A percentile compares a stretch with the other conserved stretches of the same genome.
These are phyloP conservation scores for Vitis hybrid DNA, from an alignment of 177 flowering plant species.

Conservation along the genomic window DNA sequence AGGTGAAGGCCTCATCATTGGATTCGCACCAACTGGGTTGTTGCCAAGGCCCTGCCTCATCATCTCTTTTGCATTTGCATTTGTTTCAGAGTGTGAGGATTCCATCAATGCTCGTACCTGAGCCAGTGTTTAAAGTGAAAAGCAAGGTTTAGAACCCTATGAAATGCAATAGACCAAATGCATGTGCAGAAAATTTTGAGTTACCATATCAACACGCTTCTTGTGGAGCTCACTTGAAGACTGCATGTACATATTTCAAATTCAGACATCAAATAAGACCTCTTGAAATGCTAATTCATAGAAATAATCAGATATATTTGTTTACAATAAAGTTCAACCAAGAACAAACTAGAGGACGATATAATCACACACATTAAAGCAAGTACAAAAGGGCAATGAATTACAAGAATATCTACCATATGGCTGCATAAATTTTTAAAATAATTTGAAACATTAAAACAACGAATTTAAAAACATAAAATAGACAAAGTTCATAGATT, in stretches of 20 bases:
- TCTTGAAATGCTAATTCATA: not conserved
- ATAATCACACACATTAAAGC: not conserved
- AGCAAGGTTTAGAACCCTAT: slow-evolving; percentile 6
- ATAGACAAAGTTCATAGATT: no score
- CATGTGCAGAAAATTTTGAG: not conserved
- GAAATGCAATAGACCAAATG: not conserved
- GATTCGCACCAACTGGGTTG: slow-evolving; percentile 46
- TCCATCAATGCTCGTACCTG: slow-evolving; percentile 70
- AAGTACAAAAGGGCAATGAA: no score
- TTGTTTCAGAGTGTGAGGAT: slow-evolving; percentile 47
- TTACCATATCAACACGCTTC: slow-evolving; percentile 76
- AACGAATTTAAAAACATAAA: no score
- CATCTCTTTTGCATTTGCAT: slow-evolving; percentile 40
- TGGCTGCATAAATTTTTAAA: not conserved
- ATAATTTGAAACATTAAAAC: no score
- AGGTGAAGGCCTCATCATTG: slow-evolving; percentile 52
- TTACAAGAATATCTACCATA: not conserved
- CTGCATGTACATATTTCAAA: slow-evolving; percentile 44
- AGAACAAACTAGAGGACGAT: not conserved
- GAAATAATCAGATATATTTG: not conserved
- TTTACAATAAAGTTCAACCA: not conserved
- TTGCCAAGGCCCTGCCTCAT: slow-evolving; percentile 45
- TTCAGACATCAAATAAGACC: not conserved
- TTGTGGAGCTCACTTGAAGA: slow-evolving; percentile 60
- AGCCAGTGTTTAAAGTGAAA: not conserved